Percentiles rank a stretch among this genome's conserved stretches.
Evolutionary conservation across 495 filamentous ascomycete genomes (phyloP).

Genomic region (Penicillium alfredii): DNA sequence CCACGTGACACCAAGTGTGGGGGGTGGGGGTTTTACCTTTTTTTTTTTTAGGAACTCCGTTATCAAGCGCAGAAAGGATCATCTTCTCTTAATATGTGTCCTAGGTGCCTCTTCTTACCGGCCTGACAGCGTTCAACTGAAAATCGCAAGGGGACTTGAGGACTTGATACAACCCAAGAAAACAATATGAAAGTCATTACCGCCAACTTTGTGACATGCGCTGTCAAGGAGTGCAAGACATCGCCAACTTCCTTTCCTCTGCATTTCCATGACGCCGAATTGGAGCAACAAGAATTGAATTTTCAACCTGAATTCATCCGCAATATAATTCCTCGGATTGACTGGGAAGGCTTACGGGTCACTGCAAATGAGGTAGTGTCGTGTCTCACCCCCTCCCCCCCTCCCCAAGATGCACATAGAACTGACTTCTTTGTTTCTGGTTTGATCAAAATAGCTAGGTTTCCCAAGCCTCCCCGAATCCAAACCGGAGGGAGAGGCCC

Average conservation of each 20-base stretch:
- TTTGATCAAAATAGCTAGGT: slow-evolving; percentile 63
- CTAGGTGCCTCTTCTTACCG: too few relatives aligned
- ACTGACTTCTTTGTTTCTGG: neutral
- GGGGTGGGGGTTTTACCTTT: too few relatives aligned
- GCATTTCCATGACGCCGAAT: slow-evolving; percentile 84
- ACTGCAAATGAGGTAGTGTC: slow-evolving; percentile 85
- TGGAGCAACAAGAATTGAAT: slow-evolving; percentile 73
- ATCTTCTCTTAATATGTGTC: too few relatives aligned
- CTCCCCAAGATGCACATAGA: neutral
- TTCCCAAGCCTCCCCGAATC: slow-evolving; percentile 70
- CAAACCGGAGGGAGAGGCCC: slow-evolving; percentile 52
- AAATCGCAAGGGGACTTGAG: too few relatives aligned
- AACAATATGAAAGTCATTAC: slow-evolving; percentile 99
- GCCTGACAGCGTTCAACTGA: too few relatives aligned
- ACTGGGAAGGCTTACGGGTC: slow-evolving; percentile 72
- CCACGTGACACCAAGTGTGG: too few relatives aligned
- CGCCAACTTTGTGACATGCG: slow-evolving; percentile 95
- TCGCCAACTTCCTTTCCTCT: slow-evolving; percentile 73
- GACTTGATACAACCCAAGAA: too few relatives aligned
- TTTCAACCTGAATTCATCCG: slow-evolving; percentile 70
- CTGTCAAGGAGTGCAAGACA: slow-evolving; percentile 86
- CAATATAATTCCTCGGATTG: slow-evolving; percentile 80
- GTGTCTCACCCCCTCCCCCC: slow-evolving; percentile 8
- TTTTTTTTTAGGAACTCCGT: too few relatives aligned
- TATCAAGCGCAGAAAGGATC: too few relatives aligned